Conservation (phyloP, 306 rosid genomes). For the Vicia sativa region DNA sequence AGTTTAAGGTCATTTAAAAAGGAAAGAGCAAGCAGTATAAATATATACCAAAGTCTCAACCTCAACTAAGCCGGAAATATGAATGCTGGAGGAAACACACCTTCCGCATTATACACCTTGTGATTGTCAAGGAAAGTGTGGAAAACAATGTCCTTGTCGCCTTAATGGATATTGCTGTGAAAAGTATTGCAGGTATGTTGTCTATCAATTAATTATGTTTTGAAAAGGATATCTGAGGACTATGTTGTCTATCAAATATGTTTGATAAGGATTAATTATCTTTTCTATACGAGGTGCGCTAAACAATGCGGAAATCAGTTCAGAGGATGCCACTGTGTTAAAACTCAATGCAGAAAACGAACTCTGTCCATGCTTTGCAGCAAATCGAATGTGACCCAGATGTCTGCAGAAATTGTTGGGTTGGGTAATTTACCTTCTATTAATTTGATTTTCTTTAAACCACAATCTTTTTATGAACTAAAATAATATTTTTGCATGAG, state of each 20-base stretch:
- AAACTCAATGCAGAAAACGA: conserved; percentile 82
- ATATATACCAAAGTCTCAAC: conserved; percentile 68
- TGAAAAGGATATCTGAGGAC: background rate
- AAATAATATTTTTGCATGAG: no score
- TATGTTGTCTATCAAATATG: background rate
- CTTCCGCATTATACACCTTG: conserved; percentile 75
- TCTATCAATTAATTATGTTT: background rate
- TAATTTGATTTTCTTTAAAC: background rate
- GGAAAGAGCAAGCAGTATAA: conserved; percentile 70
- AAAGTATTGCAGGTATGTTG: conserved; percentile 83
- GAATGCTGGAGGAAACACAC: conserved; percentile 55
- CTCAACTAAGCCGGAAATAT: conserved; percentile 63
- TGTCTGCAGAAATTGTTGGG: conserved; percentile 90
- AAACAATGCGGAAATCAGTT: conserved; percentile 74
- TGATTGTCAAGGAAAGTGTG: conserved; percentile 72
- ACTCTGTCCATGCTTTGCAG: conserved; percentile 96
- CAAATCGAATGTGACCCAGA: conserved; percentile 92
- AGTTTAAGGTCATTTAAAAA: conserved; percentile 55
- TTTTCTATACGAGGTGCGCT: conserved; percentile 58
- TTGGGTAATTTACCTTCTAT: conserved; percentile 53
- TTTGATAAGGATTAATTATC: background rate
- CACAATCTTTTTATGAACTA: no score
- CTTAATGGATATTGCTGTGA: conserved; percentile 75
- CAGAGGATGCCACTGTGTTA: conserved; percentile 87
- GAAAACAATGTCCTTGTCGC: conserved; percentile 78